phyloP scores from a whole-genome alignment of 441 rosid species.

The Syzygium syzygioides region DNA sequence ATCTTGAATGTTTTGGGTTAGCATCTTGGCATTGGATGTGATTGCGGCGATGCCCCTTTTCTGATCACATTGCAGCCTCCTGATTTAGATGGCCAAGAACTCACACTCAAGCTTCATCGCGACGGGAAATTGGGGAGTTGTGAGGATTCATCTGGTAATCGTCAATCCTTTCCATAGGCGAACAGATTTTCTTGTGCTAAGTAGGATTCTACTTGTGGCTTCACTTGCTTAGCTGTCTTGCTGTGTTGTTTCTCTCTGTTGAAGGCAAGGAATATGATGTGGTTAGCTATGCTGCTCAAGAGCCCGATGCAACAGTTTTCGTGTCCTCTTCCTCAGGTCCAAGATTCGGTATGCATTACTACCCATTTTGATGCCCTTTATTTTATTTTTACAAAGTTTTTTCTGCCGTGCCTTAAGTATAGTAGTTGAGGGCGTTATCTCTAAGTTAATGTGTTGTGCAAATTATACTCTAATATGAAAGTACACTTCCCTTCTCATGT shows the following conservation, averaged over 20 bases:
- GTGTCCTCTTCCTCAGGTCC: conserved; percentile 39
- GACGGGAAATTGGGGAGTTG: conserved; percentile 53
- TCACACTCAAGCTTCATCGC: conserved; percentile 33
- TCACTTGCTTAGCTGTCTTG: background rate
- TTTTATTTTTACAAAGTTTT: background rate
- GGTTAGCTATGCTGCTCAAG: conserved; percentile 43
- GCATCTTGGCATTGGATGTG: background rate
- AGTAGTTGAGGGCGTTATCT: background rate
- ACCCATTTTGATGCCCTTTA: background rate
- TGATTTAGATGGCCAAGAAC: conserved; percentile 46
- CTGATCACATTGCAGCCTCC: conserved; percentile 33
- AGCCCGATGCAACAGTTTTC: conserved; percentile 48
- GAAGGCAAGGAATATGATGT: conserved; percentile 57
- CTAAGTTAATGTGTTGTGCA: background rate
- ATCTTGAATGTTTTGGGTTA: background rate
- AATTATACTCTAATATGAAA: background rate
- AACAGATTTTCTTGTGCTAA: background rate
- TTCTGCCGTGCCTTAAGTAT: background rate
- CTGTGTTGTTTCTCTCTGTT: background rate
- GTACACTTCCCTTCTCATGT: background rate
- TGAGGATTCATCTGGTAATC: conserved; percentile 52
- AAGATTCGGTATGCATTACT: conserved; percentile 29
- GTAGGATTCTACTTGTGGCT: background rate
- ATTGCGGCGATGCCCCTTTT: background rate
- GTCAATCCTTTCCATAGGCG: background rate